Percentiles rank a stretch among this genome's conserved stretches.
These are phyloP conservation scores for Parasarocladium wereldwijsianum DNA, from an alignment of 2,329 filamentous ascomycete species.

Conservation along the genomic window DNA sequence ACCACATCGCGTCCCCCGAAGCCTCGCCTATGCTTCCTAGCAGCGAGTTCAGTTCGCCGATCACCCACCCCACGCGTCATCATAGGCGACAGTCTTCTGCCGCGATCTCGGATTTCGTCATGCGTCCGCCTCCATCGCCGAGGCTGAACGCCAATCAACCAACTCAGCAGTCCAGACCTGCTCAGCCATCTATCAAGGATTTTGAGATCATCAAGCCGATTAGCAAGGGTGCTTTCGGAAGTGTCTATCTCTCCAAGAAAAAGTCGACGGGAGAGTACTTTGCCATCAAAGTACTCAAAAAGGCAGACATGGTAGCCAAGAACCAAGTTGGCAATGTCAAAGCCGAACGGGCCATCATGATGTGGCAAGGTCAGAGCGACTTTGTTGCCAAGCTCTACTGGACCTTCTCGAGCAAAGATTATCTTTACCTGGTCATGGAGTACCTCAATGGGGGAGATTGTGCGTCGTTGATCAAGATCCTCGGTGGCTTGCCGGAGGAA, in stretches of 20 bases:
- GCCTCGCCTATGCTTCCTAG: constrained; percentile 75
- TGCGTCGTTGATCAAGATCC: constrained; percentile 86
- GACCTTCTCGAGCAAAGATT: constrained; percentile 99
- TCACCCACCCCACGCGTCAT: constrained; percentile 44
- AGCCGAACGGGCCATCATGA: constrained; percentile 97
- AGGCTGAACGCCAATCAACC: constrained; percentile 56
- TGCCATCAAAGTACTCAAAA: constrained; percentile 96
- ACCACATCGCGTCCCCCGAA: constrained; percentile 67
- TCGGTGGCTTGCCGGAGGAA: constrained; percentile 84
- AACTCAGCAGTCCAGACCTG: constrained; percentile 72
- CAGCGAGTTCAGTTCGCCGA: constrained; percentile 68
- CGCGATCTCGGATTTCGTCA: constrained; percentile 55
- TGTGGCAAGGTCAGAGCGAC: constrained; percentile 99
- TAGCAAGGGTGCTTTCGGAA: constrained; percentile 96
- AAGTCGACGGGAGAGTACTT: constrained; percentile 98
- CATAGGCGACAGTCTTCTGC: constrained; percentile 87
- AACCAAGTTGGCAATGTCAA: constrained; percentile 99
- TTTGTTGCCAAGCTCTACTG: constrained; percentile 98
- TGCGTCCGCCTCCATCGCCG: constrained; percentile 66
- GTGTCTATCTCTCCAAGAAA: constrained; percentile 96
- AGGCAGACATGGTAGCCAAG: constrained; percentile 99
- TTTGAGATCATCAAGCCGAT: constrained; percentile 99
- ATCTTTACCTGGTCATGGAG: constrained; percentile 97
- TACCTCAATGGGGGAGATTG: constrained; percentile 97
- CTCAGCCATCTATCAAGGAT: constrained; percentile 93